Conservation (phyloP, 2,329 filamentous ascomycete species). For the Lasiodiplodia sp. region DNA sequence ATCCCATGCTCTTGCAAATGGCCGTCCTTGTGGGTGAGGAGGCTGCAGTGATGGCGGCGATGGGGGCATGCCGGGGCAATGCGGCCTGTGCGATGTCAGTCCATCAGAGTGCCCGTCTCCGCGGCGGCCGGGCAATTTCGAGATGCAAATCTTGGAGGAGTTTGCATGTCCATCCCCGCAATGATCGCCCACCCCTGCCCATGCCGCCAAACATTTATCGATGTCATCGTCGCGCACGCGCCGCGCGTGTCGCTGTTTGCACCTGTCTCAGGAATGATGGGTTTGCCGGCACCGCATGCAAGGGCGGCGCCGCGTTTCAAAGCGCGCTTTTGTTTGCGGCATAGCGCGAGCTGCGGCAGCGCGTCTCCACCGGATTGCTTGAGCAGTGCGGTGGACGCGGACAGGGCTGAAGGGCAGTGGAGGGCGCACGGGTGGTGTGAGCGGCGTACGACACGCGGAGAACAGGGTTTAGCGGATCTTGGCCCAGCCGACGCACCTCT, state of each 20-base stretch:
- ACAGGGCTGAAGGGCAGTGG: conserved; percentile 8
- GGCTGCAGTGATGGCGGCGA: not conserved
- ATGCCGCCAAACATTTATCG: conserved; percentile 9
- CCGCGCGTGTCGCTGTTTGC: not conserved
- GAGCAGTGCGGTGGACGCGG: not conserved
- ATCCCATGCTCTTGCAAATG: not conserved
- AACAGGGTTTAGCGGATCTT: conserved; percentile 29
- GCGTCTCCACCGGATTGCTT: not conserved
- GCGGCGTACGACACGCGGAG: conserved; percentile 25
- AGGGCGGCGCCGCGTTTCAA: not conserved
- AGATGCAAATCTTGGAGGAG: conserved; percentile 21
- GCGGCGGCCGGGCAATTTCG: conserved; percentile 12
- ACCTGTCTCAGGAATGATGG: conserved; percentile 8
- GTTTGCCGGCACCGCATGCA: not conserved
- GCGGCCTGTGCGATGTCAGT: conserved; percentile 25
- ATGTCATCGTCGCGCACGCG: conserved; percentile 10
- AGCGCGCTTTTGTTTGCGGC: conserved; percentile 6
- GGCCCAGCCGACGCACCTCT: conserved; percentile 29
- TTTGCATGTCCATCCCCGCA: conserved; percentile 23
- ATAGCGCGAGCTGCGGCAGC: not conserved
- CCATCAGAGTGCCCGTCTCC: conserved; percentile 22
- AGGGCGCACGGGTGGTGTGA: conserved; percentile 23
- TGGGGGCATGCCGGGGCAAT: not conserved
- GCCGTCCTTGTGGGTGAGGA: not conserved
- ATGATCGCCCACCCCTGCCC: conserved; percentile 26